A percentile compares a stretch with the other conserved stretches of the same genome.
Conservation (phyloP, 2,329 filamentous ascomycete species). For the Pyricularia grisea region DNA sequence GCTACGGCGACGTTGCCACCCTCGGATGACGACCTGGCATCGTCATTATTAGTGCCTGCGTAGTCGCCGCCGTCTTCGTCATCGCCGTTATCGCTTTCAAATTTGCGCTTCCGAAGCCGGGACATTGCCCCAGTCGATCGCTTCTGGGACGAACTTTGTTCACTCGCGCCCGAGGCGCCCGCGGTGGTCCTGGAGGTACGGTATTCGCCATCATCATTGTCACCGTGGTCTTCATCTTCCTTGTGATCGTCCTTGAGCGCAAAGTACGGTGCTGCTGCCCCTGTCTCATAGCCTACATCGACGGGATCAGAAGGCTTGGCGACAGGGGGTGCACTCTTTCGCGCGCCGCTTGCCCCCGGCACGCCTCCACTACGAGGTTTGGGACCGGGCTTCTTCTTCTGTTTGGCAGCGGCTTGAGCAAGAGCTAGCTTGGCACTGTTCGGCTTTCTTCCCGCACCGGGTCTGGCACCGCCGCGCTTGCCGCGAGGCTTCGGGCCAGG, state of each 20-base stretch:
- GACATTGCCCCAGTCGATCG: not conserved
- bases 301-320: not conserved
- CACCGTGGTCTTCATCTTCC: not conserved
- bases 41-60: not conserved
- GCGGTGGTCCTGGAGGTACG: not conserved
- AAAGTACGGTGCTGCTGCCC: not conserved
- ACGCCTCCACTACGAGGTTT: not conserved
- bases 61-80: slow-evolving; percentile 3
- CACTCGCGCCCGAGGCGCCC: not conserved
- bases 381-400: not conserved
- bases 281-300: not conserved
- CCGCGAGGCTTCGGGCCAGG: slow-evolving; percentile 6
- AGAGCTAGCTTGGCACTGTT: slow-evolving; percentile 1
- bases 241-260: slow-evolving; percentile 13
- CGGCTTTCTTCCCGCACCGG: slow-evolving; percentile 4
- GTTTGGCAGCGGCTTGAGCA: not conserved
- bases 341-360: not conserved
- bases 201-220: not conserved
- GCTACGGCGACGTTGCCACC: not conserved
- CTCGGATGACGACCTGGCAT: not conserved
- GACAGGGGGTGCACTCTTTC: slow-evolving; percentile 2
- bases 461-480: slow-evolving; percentile 4
- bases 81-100: not conserved
- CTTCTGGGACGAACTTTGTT: not conserved
- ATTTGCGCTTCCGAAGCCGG: slow-evolving; percentile 9